Evolutionary conservation across 352 stramenopile species (phyloP).

Genomic region (Pythium brassicae): DNA sequence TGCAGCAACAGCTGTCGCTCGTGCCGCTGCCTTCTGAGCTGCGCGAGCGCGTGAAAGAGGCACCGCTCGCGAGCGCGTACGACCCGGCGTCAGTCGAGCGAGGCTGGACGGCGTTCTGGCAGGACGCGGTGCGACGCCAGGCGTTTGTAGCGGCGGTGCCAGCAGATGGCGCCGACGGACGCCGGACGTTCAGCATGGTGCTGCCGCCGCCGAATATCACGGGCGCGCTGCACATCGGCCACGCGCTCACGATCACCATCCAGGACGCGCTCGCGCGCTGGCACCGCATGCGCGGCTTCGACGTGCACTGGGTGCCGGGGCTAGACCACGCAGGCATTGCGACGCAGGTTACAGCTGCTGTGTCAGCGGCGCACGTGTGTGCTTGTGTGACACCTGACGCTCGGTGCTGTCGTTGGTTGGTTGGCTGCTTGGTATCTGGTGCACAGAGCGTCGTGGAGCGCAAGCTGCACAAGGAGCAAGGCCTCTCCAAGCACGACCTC

Average conservation of each 20-base stretch:
- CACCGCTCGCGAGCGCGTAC: conserved; percentile 54
- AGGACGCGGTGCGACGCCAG: conserved; percentile 33
- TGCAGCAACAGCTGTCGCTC: conserved; percentile 3
- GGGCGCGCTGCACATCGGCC: conserved; percentile 95
- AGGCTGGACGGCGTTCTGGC: conserved; percentile 75
- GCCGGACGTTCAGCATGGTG: conserved; percentile 63
- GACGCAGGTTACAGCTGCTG: conserved; percentile 73
- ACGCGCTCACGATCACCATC: conserved; percentile 98
- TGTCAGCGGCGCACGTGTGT: neutral
- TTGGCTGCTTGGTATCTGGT: neutral
- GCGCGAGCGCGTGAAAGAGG: conserved; percentile 39
- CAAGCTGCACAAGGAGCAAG: conserved; percentile 94
- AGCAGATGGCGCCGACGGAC: conserved; percentile 8
- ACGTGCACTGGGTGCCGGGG: conserved; percentile 96
- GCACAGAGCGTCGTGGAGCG: conserved; percentile 96
- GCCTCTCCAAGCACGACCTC: conserved; percentile 91
- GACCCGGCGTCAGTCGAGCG: conserved; percentile 60
- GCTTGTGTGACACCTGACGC: neutral
- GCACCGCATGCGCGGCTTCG: conserved; percentile 97
- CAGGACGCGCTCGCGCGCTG: conserved; percentile 97
- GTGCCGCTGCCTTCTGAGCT: conserved; percentile 41
- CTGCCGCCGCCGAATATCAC: conserved; percentile 97
- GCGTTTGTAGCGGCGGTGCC: neutral
- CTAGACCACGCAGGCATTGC: conserved; percentile 99
- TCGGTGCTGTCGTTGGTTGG: too few species aligned